Evolutionary conservation across 225 moss, liverwort and hornwort species (phyloP), one percentile per base, ranked within the genome.

Genomic region (Marchantia paleacea): DNA sequence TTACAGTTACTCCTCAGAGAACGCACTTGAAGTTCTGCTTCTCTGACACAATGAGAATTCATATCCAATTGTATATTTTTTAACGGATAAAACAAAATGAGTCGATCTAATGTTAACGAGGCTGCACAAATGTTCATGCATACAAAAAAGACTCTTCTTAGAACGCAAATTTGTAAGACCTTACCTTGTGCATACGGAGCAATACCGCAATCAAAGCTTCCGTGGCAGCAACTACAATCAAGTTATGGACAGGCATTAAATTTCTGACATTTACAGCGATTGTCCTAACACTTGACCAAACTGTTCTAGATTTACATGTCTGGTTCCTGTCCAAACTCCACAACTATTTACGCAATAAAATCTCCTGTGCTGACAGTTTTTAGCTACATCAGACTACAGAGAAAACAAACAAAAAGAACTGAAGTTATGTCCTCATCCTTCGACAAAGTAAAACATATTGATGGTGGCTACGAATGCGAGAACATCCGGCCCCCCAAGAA

Each of bases 181-280:
- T 83, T 90, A 96, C 96, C 86, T 90, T 90, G 80, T 94, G 94
- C 76, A 92, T 80, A 53, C 96, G 91, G 69, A 94, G 83, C 85
- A 91, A 86, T 63, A 94, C 62, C 87, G 90, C 96, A 84, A 85
- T 83, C 85, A 94, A 88, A 52, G 94, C 91, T 85, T 96, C 92
- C 84, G 85, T 78, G 53, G 94, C 90, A 83, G 96, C 88, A 87
- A 92, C 96, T 92, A 91, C 76, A 87, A 24, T 26, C 63, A 75
- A 75, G 28, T 53, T 0, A 73, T 52, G 12, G n/a, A 50, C 12
- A 73, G 22, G 20, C 48, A 71, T 49, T 20, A 69, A 7, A 50
- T 71, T 50, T 39, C 39, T 48, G 20, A 49, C 10, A 10, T 10
- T 71, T 22, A 49, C 10, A 39, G 49, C 48, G 50, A 6, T 16